Base-by-base conservation (phyloP, 306 rosid genomes). In the Trifolium fragiferum region DNA sequence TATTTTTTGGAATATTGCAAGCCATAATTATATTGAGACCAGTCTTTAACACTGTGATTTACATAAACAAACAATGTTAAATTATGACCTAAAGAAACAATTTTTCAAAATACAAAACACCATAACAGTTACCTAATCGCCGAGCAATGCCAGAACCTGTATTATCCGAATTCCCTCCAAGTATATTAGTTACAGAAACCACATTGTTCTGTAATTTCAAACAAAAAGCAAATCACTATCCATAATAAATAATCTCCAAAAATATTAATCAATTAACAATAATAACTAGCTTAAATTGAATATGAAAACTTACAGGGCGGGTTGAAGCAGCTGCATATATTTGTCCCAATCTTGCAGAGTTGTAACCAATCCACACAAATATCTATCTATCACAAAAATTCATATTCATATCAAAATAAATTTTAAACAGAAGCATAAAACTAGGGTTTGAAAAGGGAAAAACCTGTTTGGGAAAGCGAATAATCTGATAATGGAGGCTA, bases 111-210 rank as follows among this genome's bases (percentile, higher is more conserved):
- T 2, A 57, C 20, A 27, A 67, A 71, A 63, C 51, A 61, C 33
- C 38, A 76, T 20, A 32, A 33, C 6, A 76, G 47, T 68, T 78
- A 94, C 96, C 98, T 82, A 92, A 72, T 68, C 96, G 82, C 47
- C 87, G 87, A 74, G 96, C 96, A 89, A 90, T 90, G 75, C 90
- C 88, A 6, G 96, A 75, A 58, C 96, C 96, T n/a, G 93, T 87
- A 78, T 89, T 92, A 86, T 94, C 96, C 78, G 90, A 92, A 63
- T 83, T 73, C 62, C 96, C 97, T n/a, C 96, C 97, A 51, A 88
- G 93, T 76, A 94, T 76, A 72, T 93, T 86, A 76, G 96, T 86
- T 23, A 86, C 88, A 80, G 90, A 87, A 35, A 81, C 96, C 19
- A 64, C 67, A 72, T 87, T 82, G 83, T 82, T 82, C 93, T 88